Evolutionary conservation across 345 rosid genomes (phyloP), one percentile per base, ranked within the genome.

Genomic region (Sonneratia alba): DNA sequence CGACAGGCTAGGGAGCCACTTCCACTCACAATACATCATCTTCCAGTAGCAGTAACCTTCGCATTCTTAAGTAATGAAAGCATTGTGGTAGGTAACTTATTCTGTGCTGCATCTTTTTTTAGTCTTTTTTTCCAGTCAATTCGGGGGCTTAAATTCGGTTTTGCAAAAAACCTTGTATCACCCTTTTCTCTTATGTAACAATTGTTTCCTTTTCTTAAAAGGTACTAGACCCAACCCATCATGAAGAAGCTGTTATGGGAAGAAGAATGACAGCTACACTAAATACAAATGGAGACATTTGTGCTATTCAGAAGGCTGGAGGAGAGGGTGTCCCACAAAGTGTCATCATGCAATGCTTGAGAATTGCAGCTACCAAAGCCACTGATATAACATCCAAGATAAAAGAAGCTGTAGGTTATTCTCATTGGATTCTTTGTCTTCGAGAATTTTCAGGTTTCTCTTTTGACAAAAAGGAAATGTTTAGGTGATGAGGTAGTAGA

Each of bases 201-300:
- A 40, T 9, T 59, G 9, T 56, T 51, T 36, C 45, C 45, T 38
- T 59, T 56, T 57, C 42, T 48, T 14, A 5, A 36, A 51, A 89
- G 95, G 86, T 86, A 62, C 77, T 89, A 66, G 92, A 87, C 79
- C 95, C 95, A 48, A 87, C 85, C 38, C 81, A 89, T 73, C 77
- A 77, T 48, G 99, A 95, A 80, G 99, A 95, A 82, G 92, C 87
- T 61, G 93, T 88, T 66, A 87, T 89, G 93, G 83, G 84, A 36
- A 97, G 94, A 72, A 84, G 91, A 80, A 91, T 95, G 97, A 95
- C 97, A 70, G 86, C 87, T 77, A 92, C 94, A 48, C 88, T 88
- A 74, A 92, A 92, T 77, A 87, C 94, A 55, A 88, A 88, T 82
- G 97, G 99, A 48, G 99, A 95, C 76, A 85, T 95, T 69, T 95